These are phyloP conservation scores for Coniochaeta prunicola DNA, from an alignment of 2,329 filamentous ascomycete genomes.

Conservation along the genomic window DNA sequence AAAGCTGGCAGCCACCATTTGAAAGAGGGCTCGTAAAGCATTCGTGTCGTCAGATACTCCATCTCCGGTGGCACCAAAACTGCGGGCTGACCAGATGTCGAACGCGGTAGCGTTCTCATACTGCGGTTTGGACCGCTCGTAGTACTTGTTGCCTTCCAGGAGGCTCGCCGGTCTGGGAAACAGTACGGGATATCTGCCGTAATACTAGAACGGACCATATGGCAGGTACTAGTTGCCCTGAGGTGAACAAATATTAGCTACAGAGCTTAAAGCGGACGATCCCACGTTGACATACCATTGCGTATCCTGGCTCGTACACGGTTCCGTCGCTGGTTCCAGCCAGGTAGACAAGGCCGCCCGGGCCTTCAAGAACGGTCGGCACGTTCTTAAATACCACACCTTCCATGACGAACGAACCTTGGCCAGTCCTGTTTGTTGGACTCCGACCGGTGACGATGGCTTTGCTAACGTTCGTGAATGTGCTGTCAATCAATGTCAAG, in stretches of 20 bases:
- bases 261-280: not conserved
- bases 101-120: constrained; percentile 47
- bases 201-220: constrained; percentile 35
- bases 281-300: constrained; percentile 12
- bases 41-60: constrained; percentile 56
- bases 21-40: constrained; percentile 22
- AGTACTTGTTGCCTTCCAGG: constrained; percentile 43
- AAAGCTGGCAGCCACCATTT: constrained; percentile 22
- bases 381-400: constrained; percentile 34
- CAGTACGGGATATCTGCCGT: constrained; percentile 37
- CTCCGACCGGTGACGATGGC: constrained; percentile 58
- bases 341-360: constrained; percentile 40
- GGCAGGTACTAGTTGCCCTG: constrained; percentile 61
- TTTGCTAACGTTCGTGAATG: constrained; percentile 55
- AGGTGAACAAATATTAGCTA: not conserved
- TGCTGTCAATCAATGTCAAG: constrained; percentile 67
- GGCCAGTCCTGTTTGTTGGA: constrained; percentile 25
- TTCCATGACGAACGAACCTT: constrained; percentile 37
- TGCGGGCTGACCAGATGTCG: constrained; percentile 55
- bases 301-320: constrained; percentile 48
- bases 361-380: constrained; percentile 26
- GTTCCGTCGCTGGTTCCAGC: constrained; percentile 38
- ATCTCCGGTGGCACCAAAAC: constrained; percentile 60
- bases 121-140: constrained; percentile 51
- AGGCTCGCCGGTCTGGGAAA: constrained; percentile 46